Evolutionary conservation across 2,329 filamentous ascomycete species (phyloP).

Genomic region (Cladophialophora immunda): DNA sequence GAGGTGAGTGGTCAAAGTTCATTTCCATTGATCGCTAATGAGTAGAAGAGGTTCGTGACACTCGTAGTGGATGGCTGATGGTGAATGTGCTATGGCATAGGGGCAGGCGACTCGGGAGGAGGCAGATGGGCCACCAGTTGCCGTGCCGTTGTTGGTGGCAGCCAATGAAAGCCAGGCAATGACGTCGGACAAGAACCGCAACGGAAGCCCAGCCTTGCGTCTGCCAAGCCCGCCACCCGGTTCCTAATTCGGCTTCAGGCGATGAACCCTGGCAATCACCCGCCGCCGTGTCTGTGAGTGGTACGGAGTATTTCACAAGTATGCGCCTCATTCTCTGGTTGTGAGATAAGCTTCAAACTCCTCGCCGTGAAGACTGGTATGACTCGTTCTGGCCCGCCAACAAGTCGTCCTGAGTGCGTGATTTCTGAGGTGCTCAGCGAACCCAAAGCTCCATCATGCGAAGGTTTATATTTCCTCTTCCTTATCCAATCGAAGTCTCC

Average conservation of each 20-base stretch:
- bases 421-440: background rate
- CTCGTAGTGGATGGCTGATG: constrained; percentile 4
- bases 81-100: background rate
- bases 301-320: background rate
- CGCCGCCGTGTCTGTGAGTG: background rate
- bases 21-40: background rate
- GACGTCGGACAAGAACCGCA: constrained; percentile 19
- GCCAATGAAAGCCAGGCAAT: constrained; percentile 1
- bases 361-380: background rate
- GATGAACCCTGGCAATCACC: background rate
- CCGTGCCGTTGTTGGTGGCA: background rate
- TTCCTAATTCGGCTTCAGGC: constrained; percentile 9
- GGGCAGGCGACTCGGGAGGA: background rate
- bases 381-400: background rate
- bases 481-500: background rate
- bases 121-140: background rate
- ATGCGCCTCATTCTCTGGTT: background rate
- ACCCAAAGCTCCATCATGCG: background rate
- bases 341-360: background rate
- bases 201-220: constrained; percentile 32
- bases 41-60: background rate
- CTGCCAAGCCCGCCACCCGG: constrained; percentile 30
- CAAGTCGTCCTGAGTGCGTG: background rate
- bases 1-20: background rate
- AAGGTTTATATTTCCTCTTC: background rate